Percentiles rank a stretch among this genome's conserved stretches.
Conservation (phyloP, 257 asterid genomes). For the Echium plantagineum region DNA sequence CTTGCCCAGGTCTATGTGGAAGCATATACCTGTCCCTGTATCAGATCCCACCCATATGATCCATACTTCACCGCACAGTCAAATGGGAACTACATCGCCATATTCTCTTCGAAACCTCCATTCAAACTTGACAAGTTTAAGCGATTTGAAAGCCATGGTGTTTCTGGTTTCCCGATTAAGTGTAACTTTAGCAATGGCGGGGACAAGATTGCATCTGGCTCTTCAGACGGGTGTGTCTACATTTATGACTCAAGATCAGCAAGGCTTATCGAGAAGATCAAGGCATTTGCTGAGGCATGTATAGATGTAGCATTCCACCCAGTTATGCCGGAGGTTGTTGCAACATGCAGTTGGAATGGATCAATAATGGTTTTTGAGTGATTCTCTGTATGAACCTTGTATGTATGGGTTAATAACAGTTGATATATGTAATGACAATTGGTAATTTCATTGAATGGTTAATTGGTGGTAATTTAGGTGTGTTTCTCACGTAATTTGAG, state of each 20-base stretch:
- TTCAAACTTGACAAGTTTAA: slow-evolving; percentile 69
- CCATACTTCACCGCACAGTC: slow-evolving; percentile 83
- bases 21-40: slow-evolving; percentile 78
- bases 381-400: neutral
- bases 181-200: slow-evolving; percentile 77
- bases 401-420: too few species aligned
- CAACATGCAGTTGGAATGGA: slow-evolving; percentile 82
- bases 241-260: slow-evolving; percentile 54
- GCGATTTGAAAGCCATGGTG: slow-evolving; percentile 76
- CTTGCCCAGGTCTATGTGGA: slow-evolving; percentile 64
- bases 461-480: too few species aligned
- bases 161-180: slow-evolving; percentile 76
- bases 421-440: too few species aligned
- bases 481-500: too few species aligned
- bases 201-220: slow-evolving; percentile 53
- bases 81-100: slow-evolving; percentile 86
- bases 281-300: slow-evolving; percentile 53
- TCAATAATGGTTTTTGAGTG: slow-evolving; percentile 34
- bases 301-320: slow-evolving; percentile 77
- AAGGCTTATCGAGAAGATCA: slow-evolving; percentile 44
- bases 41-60: slow-evolving; percentile 70
- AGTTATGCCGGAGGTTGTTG: slow-evolving; percentile 43
- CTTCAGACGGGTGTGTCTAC: slow-evolving; percentile 70
- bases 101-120: slow-evolving; percentile 56
- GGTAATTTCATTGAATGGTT: too few species aligned